These are phyloP conservation scores for Plasmodium fragile DNA, from an alignment of 169 alveolate genomes.

Conservation along the genomic window DNA sequence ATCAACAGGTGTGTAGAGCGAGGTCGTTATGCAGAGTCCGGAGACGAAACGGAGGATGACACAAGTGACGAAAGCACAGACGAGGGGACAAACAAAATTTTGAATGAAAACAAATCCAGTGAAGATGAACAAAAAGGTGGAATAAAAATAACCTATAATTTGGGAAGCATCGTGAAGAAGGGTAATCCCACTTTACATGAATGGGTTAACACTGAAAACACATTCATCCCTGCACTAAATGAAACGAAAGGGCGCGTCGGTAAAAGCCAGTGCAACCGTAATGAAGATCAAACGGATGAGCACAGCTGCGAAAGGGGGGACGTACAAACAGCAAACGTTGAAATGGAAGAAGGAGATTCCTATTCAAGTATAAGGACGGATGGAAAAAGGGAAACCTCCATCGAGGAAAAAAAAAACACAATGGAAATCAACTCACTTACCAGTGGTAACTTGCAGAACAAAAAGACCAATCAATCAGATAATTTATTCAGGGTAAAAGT, in stretches of 20 bases:
- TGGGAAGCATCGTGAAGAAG: background rate
- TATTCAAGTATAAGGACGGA: background rate
- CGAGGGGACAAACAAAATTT: background rate
- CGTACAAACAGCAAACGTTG: background rate
- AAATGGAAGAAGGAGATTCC: background rate
- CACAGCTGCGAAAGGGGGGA: background rate
- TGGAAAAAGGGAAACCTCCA: background rate
- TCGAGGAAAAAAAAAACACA: background rate
- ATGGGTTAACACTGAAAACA: background rate
- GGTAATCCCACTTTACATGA: background rate
- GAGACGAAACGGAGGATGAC: background rate
- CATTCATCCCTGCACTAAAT: background rate
- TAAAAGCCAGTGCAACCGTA: background rate
- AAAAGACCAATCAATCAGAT: background rate
- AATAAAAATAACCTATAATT: background rate
- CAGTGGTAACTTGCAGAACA: background rate
- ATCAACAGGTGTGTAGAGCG: background rate
- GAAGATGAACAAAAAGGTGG: background rate
- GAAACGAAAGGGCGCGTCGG: background rate
- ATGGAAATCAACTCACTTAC: background rate
- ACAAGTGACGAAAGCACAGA: background rate
- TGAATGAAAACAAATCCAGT: background rate
- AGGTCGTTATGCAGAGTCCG: background rate
- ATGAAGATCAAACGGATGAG: background rate
- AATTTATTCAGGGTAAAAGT: constrained; percentile 3